Conservation (phyloP, 768 basidiomycete species). For the Saitozyma sp. region DNA sequence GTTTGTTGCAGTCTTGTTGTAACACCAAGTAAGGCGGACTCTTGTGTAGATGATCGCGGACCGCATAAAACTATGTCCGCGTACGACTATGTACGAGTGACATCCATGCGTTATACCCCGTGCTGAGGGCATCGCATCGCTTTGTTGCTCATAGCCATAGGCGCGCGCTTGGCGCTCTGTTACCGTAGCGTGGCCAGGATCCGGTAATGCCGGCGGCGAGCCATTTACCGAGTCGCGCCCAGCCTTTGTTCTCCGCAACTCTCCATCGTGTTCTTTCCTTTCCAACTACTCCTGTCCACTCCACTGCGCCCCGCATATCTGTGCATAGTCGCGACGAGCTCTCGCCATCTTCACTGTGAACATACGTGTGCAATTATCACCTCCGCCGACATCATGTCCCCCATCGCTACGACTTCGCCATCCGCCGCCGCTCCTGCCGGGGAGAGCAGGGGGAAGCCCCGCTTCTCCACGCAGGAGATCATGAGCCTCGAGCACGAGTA, state of each 20-base stretch:
- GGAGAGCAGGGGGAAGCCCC: slow-evolving; percentile 16
- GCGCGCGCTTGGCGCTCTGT: too few species aligned
- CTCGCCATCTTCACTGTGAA: not conserved
- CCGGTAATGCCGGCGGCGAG: too few species aligned
- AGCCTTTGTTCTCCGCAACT: too few species aligned
- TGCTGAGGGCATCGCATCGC: too few species aligned
- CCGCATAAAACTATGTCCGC: too few species aligned
- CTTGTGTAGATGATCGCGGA: too few species aligned
- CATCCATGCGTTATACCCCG: too few species aligned
- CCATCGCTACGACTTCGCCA: not conserved
- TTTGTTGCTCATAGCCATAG: too few species aligned
- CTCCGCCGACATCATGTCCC: not conserved
- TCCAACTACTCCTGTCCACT: not conserved
- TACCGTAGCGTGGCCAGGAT: too few species aligned
- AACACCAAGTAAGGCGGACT: too few species aligned
- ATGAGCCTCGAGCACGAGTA: slow-evolving; percentile 74
- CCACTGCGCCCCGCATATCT: not conserved
- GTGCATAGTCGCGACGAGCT: not conserved
- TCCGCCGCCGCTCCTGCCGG: not conserved
- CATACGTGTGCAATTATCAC: not conserved
- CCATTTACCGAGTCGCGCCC: not conserved
- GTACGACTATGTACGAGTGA: too few species aligned
- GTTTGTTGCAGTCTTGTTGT: too few species aligned
- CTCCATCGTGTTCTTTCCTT: not conserved
- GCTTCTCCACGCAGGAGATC: slow-evolving; percentile 57